Evolutionary conservation across 202 grass and related monocot genomes (phyloP), one percentile per base, ranked within the genome.

Genomic region (Schoenoplectus triqueter): DNA sequence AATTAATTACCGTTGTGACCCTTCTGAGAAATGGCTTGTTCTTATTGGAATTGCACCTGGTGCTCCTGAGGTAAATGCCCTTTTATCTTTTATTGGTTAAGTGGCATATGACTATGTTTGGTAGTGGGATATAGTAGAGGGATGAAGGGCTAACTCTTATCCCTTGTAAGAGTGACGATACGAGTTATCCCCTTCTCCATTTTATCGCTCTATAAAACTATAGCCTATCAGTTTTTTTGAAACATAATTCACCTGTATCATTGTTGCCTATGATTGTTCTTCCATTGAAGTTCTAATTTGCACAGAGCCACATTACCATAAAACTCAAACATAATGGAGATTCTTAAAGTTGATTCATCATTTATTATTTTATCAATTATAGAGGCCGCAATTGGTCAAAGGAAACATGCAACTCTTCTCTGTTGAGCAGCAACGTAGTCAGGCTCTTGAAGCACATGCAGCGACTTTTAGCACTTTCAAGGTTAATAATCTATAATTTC

Each of bases 371-470:
- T 85, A 15, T 77, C 20, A 57, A 47, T 85, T 83, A 60, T 69
- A 97, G 95, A 94, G 91, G 57, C 95, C 92, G 3, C 95, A 97
- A 84, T 52, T 97, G 88, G 95, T 94, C 66, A 94, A 97, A 85
- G 95, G 95, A 80, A 97, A 92, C 66, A 97, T 97, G 95, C 95
- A 97, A 77, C 92, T 97, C 76, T 97, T 94, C 79, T 97, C 95
- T 86, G 90, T 91, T 46, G 94, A 92, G 55, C 92, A 97, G 78
- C 92, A 97, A 79, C 92, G 95, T 84, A 97, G 92, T 78, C 95
- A 97, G 63, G 91, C 92, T 64, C 92, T 97, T 88, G 95, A 97
- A 93, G 95, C 95, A 64, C 95, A 97, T 85, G 95, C 95, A 70
- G 90, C 95, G 63, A 90, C 92, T 46, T 97, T 97, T 82, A 87